phyloP scores from a whole-genome alignment of 2,329 filamentous ascomycete species.

The Zelopaecilomyces penicillatus region DNA sequence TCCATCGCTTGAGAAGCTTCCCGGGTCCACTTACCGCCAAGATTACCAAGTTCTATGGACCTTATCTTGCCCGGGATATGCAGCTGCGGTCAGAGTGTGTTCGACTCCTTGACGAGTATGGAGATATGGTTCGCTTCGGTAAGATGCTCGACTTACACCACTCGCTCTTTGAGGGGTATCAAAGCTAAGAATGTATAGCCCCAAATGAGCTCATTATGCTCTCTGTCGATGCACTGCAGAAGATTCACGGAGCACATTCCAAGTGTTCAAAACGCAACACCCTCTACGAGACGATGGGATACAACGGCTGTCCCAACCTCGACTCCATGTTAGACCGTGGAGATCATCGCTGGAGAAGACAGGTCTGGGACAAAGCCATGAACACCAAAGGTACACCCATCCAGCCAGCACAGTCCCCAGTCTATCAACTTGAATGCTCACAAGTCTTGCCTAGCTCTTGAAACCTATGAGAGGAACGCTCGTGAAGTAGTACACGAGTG shows the following conservation, averaged over 20 bases:
- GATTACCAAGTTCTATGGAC: slow-evolving; percentile 11
- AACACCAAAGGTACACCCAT: slow-evolving; percentile 11
- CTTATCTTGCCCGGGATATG: slow-evolving; percentile 1
- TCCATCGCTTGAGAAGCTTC: slow-evolving; percentile 12
- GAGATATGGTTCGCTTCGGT: slow-evolving; percentile 14
- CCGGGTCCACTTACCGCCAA: slow-evolving; percentile 11
- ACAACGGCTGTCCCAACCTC: slow-evolving; percentile 13
- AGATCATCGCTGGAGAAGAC: slow-evolving; percentile 16
- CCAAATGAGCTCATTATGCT: slow-evolving; percentile 11
- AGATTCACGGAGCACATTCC: slow-evolving; percentile 15
- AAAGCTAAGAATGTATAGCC: slow-evolving; percentile 1
- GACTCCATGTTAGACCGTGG: slow-evolving; percentile 14
- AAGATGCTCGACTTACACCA: not conserved
- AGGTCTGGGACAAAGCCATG: slow-evolving; percentile 18
- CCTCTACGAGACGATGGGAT: slow-evolving; percentile 12
- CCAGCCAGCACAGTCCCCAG: not conserved
- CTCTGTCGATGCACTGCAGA: not conserved
- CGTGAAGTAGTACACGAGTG: slow-evolving; percentile 14
- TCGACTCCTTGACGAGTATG: slow-evolving; percentile 7
- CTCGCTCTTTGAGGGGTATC: not conserved
- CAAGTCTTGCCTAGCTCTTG: slow-evolving; percentile 7
- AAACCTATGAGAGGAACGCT: slow-evolving; percentile 13
- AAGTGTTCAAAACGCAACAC: slow-evolving; percentile 11
- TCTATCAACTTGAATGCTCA: not conserved
- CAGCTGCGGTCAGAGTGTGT: slow-evolving; percentile 4